Base-by-base conservation (phyloP, 345 rosid genomes). In the Corchorus olitorius region DNA sequence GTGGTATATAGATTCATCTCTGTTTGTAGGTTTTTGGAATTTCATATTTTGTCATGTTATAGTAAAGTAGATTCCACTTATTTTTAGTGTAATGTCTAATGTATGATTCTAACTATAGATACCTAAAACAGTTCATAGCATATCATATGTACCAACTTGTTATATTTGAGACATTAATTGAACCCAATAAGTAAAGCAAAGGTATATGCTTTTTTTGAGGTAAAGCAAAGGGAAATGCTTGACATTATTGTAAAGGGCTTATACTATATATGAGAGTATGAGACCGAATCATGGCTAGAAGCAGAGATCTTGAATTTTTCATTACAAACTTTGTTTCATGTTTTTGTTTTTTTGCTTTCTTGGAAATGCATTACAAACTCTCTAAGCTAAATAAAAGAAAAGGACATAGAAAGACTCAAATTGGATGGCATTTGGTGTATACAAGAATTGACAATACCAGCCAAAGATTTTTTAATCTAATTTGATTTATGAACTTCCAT, bases 351-450 rank as follows among this genome's bases (percentile, higher is more conserved):
- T n/a, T n/a, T 58, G 34, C 17, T 55, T 20, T 33, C 12, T 11
- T 39, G 63, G 39, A 76, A 72, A 64, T 70, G 15, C 82, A 75
- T 59, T 72, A 54, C 67, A 75, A 68, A 75, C 78, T 78, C 69
- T 60, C 84, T 70, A 72, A 78, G 15, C 77, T 78, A 67, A 73
- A 65, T 19, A 20, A 20, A 50, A 74, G 52, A 20, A 56, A 74
- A 60, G 3, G 70, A 62, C 67, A 72, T 45, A 72, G n/a, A 49
- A 56, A 45, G 52, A 45, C 64, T 70, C 61, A 34, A 70, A 52
- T 34, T 52, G 48, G 74, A 53, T 17, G 45, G 60, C 48, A 53
- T 53, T 69, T 22, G 34, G 46, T 70, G 60, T 70, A 9, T 70
- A 58, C 73, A 69, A 13, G 16, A 58, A 58, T 22, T 48, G 12